phyloP scores from a whole-genome alignment of 2,329 filamentous ascomycete genomes.

The Dryadomyces sulphureus region DNA sequence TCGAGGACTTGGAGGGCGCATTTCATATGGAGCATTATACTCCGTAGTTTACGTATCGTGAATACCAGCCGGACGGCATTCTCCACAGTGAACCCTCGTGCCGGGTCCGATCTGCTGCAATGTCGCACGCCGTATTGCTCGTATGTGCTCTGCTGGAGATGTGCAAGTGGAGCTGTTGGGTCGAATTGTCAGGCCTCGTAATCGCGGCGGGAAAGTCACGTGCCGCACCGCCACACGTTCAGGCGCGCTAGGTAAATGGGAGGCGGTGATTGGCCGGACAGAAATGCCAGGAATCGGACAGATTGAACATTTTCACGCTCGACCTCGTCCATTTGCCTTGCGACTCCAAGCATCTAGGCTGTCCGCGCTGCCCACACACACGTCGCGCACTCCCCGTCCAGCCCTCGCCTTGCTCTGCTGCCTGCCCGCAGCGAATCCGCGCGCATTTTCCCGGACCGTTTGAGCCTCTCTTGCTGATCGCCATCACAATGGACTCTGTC shows the following conservation, averaged over 20 bases:
- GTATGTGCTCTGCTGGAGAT: neutral
- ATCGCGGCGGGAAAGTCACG: no score
- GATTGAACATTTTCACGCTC: neutral
- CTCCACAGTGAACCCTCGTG: neutral
- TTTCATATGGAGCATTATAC: neutral
- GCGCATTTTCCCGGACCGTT: neutral
- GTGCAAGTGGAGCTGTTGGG: neutral
- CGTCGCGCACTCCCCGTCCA: neutral
- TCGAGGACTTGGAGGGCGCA: no score
- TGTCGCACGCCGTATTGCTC: no score
- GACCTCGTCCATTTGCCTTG: neutral
- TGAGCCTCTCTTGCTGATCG: neutral
- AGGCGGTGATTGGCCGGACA: neutral
- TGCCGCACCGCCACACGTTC: neutral
- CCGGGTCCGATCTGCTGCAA: neutral
- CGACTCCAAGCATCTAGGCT: no score
- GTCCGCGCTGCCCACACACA: neutral
- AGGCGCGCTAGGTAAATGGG: neutral
- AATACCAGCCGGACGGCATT: neutral
- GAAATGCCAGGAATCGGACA: neutral
- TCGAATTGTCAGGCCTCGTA: no score
- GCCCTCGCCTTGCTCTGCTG: neutral
- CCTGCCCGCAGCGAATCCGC: constrained; percentile 1
- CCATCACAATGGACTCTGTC: constrained; percentile 56
- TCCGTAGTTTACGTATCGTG: neutral